Base-by-base conservation (phyloP, 352 stramenopile species). In the Globisporangium barbulae region DNA sequence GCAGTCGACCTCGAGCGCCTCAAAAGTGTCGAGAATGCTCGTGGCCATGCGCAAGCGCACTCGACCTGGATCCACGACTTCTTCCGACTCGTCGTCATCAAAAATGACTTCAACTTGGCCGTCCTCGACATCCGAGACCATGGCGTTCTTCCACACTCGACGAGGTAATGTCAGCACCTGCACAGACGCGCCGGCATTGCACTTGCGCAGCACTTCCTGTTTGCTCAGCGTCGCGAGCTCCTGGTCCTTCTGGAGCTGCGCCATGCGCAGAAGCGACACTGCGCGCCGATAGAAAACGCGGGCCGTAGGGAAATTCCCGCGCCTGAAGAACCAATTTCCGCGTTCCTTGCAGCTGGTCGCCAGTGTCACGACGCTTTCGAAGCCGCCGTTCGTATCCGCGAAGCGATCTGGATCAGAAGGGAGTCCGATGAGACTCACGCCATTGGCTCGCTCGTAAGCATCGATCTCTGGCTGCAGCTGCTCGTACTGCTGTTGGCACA, bases 71-170 rank as follows among this genome's bases (percentile, higher is more conserved):
- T 79, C 66, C 54, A 87, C 81, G 12, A 74, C 67, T 37, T 89
- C 81, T 52, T 91, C 80, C 28, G 70, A 66, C 15, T 78, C 67
- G 1, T 69, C 71, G 0, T 64, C 67, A 64, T 94, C 82, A 42
- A 87, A 92, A 5, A 93, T 44, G 8, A 93, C 75, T 59, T 94
- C 82, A 3, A 92, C 57, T 0, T 61, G 44, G 4, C 52, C 59
- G 2, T 71, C 55, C 48, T 91, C 79, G 9, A 88, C 63, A 59
- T 94, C 86, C 2, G 78, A 79, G 5, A 94, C 68, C 69, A 94
- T 92, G 1, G 73, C 85, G 59, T 76, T 69, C 10, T 78, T 69
- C 70, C 81, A 79, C 0, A 70, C 47, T 59, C 62, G 53, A 31
- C 35, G 5, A 12, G 41, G 28, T 12, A 53, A 39, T 61, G 55